Conservation (phyloP, 805 yeast genomes). For the Spathaspora girioi region DNA sequence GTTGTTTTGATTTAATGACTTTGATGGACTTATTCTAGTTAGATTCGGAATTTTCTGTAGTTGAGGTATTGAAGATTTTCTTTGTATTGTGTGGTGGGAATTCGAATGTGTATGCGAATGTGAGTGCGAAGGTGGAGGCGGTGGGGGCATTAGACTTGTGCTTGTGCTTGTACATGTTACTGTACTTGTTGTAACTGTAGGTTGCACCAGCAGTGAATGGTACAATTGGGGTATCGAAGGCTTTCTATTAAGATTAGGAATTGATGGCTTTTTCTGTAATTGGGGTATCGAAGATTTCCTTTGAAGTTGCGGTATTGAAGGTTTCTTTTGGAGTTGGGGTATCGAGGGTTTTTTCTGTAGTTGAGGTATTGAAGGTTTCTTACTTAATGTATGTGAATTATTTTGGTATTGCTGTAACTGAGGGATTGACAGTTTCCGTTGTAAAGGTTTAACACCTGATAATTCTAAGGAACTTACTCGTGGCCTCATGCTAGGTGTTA, state of each 20-base stretch:
- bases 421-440: constrained; percentile 11
- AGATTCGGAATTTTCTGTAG: constrained; percentile 5
- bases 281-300: constrained; percentile 16
- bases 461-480: constrained; percentile 29
- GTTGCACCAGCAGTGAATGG: constrained; percentile 4
- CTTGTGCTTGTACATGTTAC: constrained; percentile 8
- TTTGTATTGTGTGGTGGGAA: constrained; percentile 11
- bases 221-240: constrained; percentile 11
- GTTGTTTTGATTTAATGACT: background rate
- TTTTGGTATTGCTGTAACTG: constrained; percentile 7
- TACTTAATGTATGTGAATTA: constrained; percentile 5
- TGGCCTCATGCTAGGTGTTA: constrained; percentile 7
- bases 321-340: constrained; percentile 15
- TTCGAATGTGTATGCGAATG: constrained; percentile 9
- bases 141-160: background rate
- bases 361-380: constrained; percentile 13
- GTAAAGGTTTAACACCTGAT: constrained; percentile 28
- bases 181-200: constrained; percentile 16
- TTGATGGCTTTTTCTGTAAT: constrained; percentile 10
- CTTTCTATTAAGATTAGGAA: constrained; percentile 11
- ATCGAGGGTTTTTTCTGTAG: constrained; percentile 11
- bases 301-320: constrained; percentile 15
- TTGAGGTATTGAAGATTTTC: constrained; percentile 11
- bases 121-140: constrained; percentile 12
- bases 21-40: constrained; percentile 3